Evolutionary conservation across 257 asterid genomes (phyloP).

Genomic region (Nicotiana otophora): DNA sequence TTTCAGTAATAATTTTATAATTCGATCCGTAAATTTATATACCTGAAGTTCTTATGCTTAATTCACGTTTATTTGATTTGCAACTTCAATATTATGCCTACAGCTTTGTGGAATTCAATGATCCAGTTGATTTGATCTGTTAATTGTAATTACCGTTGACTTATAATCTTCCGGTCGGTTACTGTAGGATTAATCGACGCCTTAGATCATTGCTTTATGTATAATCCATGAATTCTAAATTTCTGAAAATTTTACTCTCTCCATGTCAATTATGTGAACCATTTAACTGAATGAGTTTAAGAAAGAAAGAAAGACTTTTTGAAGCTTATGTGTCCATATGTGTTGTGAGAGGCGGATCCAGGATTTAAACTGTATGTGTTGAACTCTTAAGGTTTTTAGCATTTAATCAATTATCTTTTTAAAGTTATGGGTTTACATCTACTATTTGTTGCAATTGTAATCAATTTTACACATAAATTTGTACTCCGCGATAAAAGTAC

Average conservation of each 20-base stretch:
- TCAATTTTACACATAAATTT: no score
- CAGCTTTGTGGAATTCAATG: background rate
- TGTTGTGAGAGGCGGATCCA: no score
- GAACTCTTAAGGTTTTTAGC: no score
- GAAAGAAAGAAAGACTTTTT: background rate
- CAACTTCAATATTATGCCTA: background rate
- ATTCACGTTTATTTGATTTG: background rate
- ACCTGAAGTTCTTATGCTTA: background rate
- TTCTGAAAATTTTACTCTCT: background rate
- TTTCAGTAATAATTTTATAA: background rate
- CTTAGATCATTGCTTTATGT: background rate
- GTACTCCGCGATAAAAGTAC: no score
- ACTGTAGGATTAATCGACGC: background rate
- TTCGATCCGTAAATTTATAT: background rate
- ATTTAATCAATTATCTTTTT: no score
- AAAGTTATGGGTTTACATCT: no score
- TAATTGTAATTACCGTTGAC: background rate
- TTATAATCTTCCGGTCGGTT: background rate
- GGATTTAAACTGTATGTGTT: no score
- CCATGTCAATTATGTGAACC: background rate
- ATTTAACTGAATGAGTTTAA: background rate
- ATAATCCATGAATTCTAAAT: background rate
- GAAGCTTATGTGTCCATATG: background rate
- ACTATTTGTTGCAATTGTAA: no score
- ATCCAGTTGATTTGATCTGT: background rate